phyloP scores from a whole-genome alignment of 2,329 filamentous ascomycete species.

The Pseudonectria buxi region DNA sequence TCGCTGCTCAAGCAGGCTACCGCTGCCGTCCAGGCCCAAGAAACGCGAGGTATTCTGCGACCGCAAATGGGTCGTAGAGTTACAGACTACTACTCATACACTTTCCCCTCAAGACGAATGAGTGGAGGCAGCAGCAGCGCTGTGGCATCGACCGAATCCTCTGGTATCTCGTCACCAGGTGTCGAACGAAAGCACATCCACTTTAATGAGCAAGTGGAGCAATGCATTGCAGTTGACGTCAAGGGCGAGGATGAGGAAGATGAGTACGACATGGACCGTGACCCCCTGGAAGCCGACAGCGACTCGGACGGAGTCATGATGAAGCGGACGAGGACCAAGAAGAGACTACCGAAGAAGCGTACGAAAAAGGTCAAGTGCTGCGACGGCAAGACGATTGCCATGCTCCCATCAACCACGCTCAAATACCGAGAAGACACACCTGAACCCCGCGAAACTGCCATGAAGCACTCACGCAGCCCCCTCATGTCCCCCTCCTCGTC shows the following conservation, averaged over 20 bases:
- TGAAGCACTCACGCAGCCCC: conserved; percentile 54
- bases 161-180: conserved; percentile 58
- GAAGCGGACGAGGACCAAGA: conserved; percentile 56
- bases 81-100: conserved; percentile 63
- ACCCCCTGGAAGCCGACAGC: conserved; percentile 48
- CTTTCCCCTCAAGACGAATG: conserved; percentile 53
- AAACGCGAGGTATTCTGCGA: conserved; percentile 47
- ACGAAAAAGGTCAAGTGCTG: conserved; percentile 36
- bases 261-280: conserved; percentile 58
- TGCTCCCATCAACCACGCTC: conserved; percentile 77
- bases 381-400: conserved; percentile 82
- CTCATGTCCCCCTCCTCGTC: conserved; percentile 67
- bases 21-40: conserved; percentile 77
- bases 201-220: conserved; percentile 92
- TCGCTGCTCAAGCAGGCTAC: conserved; percentile 86
- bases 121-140: conserved; percentile 57
- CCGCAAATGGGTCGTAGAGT: conserved; percentile 54
- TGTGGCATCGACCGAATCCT: conserved; percentile 61
- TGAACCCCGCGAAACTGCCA: conserved; percentile 54
- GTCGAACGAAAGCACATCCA: conserved; percentile 79
- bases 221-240: conserved; percentile 87
- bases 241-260: conserved; percentile 75
- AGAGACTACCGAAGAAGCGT: conserved; percentile 43
- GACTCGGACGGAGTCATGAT: conserved; percentile 79
- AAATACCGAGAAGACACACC: conserved; percentile 77